phyloP scores from a whole-genome alignment of 1,139 yeast species.

The Barnettozyma hawaiiensis region DNA sequence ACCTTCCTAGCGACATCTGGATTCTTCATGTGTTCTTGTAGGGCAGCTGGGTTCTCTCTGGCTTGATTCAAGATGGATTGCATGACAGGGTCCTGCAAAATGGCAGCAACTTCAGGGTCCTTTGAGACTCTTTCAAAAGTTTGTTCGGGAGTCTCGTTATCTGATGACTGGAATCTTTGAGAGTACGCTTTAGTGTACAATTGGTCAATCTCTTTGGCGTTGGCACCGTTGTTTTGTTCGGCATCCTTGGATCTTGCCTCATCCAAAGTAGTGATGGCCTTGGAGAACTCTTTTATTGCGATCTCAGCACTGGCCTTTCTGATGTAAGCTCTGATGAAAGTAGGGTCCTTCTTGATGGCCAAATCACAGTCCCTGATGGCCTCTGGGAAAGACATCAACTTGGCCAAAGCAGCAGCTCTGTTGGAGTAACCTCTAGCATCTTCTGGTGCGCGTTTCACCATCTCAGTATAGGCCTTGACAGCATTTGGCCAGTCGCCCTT shows the following conservation, averaged over 20 bases:
- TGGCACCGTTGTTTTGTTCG: constrained; percentile 56
- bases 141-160: constrained; percentile 93
- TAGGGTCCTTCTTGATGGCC: constrained; percentile 85
- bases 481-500: constrained; percentile 97
- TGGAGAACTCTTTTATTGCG: constrained; percentile 82
- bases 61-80: constrained; percentile 93
- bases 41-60: constrained; percentile 91
- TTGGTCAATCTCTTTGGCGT: constrained; percentile 72
- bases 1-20: constrained; percentile 90
- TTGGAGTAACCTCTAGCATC: constrained; percentile 97
- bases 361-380: constrained; percentile 87
- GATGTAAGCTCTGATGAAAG: constrained; percentile 88
- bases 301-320: constrained; percentile 95
- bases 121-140: constrained; percentile 84
- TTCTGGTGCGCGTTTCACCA: constrained; percentile 91
- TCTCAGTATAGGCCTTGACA: constrained; percentile 89
- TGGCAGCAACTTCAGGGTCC: constrained; percentile 90
- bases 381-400: constrained; percentile 95
- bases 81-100: constrained; percentile 96
- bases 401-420: constrained; percentile 95
- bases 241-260: constrained; percentile 72
- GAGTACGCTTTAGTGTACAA: constrained; percentile 70
- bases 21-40: constrained; percentile 96
- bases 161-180: constrained; percentile 73
- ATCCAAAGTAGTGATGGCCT: constrained; percentile 76